A percentile compares a stretch with the other conserved stretches of the same genome.
phyloP scores from a whole-genome alignment of 2,329 filamentous ascomycete species.

The Aspergillus pseudonomiae region DNA sequence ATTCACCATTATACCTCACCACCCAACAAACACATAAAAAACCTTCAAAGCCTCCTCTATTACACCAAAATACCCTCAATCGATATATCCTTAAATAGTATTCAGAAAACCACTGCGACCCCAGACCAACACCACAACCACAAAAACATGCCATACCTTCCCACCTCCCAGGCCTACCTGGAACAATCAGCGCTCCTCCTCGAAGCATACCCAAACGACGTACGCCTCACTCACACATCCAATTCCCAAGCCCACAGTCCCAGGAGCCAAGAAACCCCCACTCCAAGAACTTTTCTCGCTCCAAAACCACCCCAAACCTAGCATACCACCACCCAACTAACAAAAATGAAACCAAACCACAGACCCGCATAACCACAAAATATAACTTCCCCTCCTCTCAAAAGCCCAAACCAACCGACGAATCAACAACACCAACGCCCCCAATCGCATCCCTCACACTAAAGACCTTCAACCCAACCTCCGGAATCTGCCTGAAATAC shows the following conservation, averaged over 20 bases:
- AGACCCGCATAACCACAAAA: conserved; percentile 91
- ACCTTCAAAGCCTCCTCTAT: background rate
- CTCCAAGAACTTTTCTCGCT: conserved; percentile 1
- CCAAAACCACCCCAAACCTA: background rate
- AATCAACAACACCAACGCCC: conserved; percentile 47
- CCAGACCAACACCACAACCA: background rate
- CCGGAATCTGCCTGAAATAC: conserved; percentile 86
- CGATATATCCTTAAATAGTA: background rate
- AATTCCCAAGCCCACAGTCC: background rate
- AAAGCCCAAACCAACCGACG: conserved; percentile 34
- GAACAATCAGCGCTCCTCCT: conserved; percentile 83
- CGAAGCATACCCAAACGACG: conserved; percentile 80
- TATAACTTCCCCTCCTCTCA: conserved; percentile 67
- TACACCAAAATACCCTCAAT: background rate
- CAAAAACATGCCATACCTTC: conserved; percentile 72
- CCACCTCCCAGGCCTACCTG: conserved; percentile 87
- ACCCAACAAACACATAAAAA: background rate
- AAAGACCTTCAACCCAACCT: conserved; percentile 85
- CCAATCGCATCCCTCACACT: conserved; percentile 73
- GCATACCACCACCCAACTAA: background rate
- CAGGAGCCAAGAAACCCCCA: background rate
- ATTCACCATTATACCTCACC: background rate
- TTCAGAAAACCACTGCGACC: background rate
- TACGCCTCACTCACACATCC: conserved; percentile 49
- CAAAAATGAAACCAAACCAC: conserved; percentile 10